Conservation (phyloP, 2,329 filamentous ascomycete genomes). For the Nigrograna mackinnonii region DNA sequence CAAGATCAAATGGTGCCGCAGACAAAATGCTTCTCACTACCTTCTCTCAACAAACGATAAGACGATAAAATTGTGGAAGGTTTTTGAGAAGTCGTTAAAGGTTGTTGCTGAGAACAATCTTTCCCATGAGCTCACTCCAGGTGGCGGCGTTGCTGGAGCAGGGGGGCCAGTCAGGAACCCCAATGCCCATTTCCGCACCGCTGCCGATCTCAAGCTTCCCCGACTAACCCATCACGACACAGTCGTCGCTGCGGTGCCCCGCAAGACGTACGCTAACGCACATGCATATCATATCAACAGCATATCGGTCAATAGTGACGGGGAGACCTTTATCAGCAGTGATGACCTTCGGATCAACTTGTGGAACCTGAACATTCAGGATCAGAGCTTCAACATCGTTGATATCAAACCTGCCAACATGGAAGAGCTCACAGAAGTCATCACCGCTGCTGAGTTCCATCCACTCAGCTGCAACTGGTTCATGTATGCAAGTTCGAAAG, state of each 20-base stretch:
- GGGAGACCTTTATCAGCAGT: slow-evolving; percentile 98
- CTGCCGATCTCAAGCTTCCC: slow-evolving; percentile 86
- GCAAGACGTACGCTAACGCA: slow-evolving; percentile 95
- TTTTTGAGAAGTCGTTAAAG: slow-evolving; percentile 98
- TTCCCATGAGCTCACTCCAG: slow-evolving; percentile 88
- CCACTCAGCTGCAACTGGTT: slow-evolving; percentile 99
- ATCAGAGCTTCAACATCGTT: slow-evolving; percentile 99
- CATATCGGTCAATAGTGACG: slow-evolving; percentile 99
- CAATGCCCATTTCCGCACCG: slow-evolving; percentile 74
- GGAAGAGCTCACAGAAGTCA: slow-evolving; percentile 98
- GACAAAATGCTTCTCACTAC: slow-evolving; percentile 98
- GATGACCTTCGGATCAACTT: slow-evolving; percentile 97
- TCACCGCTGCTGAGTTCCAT: slow-evolving; percentile 97
- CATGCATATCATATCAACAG: slow-evolving; percentile 99
- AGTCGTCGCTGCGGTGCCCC: slow-evolving; percentile 92
- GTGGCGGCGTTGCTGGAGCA: slow-evolving; percentile 68
- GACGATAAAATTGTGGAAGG: slow-evolving; percentile 99
- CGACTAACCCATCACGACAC: slow-evolving; percentile 98
- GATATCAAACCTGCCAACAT: slow-evolving; percentile 99
- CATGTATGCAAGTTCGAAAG: slow-evolving; percentile 99
- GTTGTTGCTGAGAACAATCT: slow-evolving; percentile 99
- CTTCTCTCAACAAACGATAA: slow-evolving; percentile 99
- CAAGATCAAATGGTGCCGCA: slow-evolving; percentile 99
- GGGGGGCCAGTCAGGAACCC: slow-evolving; percentile 78
- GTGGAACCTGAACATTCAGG: slow-evolving; percentile 99